Evolutionary conservation across 352 stramenopile species (phyloP).

Genomic region (Globisporangium abappressorium): DNA sequence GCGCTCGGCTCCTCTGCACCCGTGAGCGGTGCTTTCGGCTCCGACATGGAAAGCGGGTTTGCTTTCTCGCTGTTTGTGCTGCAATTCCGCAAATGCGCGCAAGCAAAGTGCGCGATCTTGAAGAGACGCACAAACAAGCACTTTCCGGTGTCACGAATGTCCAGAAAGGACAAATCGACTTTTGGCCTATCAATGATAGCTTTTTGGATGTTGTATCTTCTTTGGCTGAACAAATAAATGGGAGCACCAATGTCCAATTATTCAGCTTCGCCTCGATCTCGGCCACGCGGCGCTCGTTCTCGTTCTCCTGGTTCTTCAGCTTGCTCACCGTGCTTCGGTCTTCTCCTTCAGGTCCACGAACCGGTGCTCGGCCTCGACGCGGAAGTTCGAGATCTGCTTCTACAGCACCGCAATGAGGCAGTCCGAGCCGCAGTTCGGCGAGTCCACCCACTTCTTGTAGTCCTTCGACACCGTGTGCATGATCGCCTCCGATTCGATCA

Average conservation of each 20-base stretch:
- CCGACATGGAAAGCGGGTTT: constrained; percentile 24
- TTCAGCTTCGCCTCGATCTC: constrained; percentile 67
- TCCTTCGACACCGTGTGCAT: constrained; percentile 84
- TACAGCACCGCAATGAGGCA: constrained; percentile 74
- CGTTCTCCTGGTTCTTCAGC: constrained; percentile 67
- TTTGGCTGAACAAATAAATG: too few relatives aligned
- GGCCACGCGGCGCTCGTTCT: constrained; percentile 71
- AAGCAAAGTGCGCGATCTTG: not conserved
- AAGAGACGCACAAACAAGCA: not conserved
- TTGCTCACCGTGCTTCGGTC: constrained; percentile 79
- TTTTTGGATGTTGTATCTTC: too few relatives aligned
- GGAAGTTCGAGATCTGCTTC: constrained; percentile 80
- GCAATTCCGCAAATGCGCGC: not conserved
- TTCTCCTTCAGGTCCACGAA: constrained; percentile 85
- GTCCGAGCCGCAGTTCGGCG: constrained; percentile 68
- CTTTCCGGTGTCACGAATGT: too few relatives aligned
- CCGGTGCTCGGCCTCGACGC: constrained; percentile 75
- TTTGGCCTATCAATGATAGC: too few relatives aligned
- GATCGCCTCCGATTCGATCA: constrained; percentile 61
- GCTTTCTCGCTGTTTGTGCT: not conserved
- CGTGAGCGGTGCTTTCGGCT: constrained; percentile 28
- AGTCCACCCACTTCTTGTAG: constrained; percentile 83
- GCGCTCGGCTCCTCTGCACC: constrained; percentile 9
- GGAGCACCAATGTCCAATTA: constrained; percentile 49
- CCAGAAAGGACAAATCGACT: too few relatives aligned